A percentile compares a stretch with the other conserved stretches of the same genome.
Evolutionary conservation across 139 green algal genomes (phyloP).

Genomic region (Picochlorum sp.): DNA sequence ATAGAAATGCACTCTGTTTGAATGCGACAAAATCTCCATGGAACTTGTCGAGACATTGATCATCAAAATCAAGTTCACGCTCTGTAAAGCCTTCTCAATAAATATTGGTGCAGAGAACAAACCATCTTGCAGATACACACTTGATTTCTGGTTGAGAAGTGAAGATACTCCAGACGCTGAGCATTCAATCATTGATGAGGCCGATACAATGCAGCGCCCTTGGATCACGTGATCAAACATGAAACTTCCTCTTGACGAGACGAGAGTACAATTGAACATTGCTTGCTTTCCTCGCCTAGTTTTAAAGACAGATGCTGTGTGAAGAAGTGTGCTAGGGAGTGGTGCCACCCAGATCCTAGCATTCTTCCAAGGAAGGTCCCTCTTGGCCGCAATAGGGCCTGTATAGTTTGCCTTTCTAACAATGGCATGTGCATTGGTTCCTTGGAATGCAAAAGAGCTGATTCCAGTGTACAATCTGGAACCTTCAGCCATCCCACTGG

Average conservation of each 20-base stretch:
- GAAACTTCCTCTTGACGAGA: slow-evolving; percentile 35
- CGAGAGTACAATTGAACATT: slow-evolving; percentile 27
- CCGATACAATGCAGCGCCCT: slow-evolving; percentile 45
- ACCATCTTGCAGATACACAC: neutral
- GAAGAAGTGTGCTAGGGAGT: slow-evolving; percentile 36
- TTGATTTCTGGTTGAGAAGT: slow-evolving; percentile 11
- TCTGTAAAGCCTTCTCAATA: neutral
- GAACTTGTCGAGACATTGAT: neutral
- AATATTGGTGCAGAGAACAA: slow-evolving; percentile 25
- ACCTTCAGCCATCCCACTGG: neutral
- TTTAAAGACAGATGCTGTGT: neutral
- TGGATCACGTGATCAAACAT: slow-evolving; percentile 62
- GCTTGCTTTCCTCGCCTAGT: neutral
- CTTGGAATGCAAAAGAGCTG: slow-evolving; percentile 75
- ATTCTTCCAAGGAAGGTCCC: neutral
- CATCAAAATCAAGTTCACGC: neutral
- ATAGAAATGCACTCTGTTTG: too few relatives aligned
- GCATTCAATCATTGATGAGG: slow-evolving; percentile 58
- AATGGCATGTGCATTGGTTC: slow-evolving; percentile 50
- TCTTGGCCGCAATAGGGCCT: neutral
- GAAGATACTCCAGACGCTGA: slow-evolving; percentile 19
- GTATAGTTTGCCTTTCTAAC: neutral
- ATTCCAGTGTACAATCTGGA: slow-evolving; percentile 12
- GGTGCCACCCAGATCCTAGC: slow-evolving; percentile 27
- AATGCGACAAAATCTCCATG: neutral